A percentile compares a stretch with the other conserved stretches of the same genome.
Conservation (phyloP, 1,139 yeast species). For the Geotrichum siamense region DNA sequence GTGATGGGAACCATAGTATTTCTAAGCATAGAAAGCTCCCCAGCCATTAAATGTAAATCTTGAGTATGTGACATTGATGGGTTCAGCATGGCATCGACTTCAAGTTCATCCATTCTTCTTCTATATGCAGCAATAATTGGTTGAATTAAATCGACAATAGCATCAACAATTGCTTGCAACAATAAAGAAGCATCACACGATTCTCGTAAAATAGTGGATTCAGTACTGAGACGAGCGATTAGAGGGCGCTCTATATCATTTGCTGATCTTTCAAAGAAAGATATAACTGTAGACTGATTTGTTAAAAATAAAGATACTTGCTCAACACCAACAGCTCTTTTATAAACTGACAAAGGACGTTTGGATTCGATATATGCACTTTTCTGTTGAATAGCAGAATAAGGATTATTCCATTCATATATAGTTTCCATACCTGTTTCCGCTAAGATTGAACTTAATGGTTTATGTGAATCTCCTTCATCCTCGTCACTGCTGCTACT, state of each 20-base stretch:
- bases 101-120: constrained; percentile 42
- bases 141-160: constrained; percentile 50
- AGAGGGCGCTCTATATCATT: constrained; percentile 45
- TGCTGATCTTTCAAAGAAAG: constrained; percentile 50
- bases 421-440: constrained; percentile 28
- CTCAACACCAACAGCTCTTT: constrained; percentile 48
- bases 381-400: constrained; percentile 20
- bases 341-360: constrained; percentile 40
- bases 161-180: constrained; percentile 48
- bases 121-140: constrained; percentile 53
- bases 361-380: constrained; percentile 36
- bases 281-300: constrained; percentile 40
- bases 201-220: constrained; percentile 42
- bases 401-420: constrained; percentile 37
- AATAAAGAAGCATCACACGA: constrained; percentile 45
- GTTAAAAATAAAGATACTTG: constrained; percentile 46
- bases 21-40: constrained; percentile 43
- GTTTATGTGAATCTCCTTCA: constrained; percentile 9
- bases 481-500: constrained; percentile 9
- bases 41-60: constrained; percentile 45
- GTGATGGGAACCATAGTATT: constrained; percentile 43
- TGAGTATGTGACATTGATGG: constrained; percentile 47
- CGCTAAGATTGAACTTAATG: constrained; percentile 11
- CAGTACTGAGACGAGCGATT: constrained; percentile 40
- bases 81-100: constrained; percentile 43